A percentile compares a stretch with the other conserved stretches of the same genome.
These are phyloP conservation scores for Mycena haematopus DNA, from an alignment of 768 basidiomycete genomes.

Conservation along the genomic window DNA sequence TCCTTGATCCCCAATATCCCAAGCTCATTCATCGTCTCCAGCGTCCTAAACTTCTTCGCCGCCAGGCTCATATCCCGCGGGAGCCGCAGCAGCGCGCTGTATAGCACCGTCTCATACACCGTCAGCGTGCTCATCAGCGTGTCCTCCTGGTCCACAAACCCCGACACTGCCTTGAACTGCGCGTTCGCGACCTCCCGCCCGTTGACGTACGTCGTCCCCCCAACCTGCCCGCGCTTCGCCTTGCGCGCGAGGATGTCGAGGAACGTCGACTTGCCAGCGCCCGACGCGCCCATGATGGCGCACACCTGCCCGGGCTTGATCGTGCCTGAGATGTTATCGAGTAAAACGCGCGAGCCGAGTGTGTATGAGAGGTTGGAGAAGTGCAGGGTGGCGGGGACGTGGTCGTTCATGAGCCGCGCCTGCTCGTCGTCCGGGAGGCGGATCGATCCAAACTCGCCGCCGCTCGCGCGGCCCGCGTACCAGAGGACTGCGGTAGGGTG, in stretches of 20 bases:
- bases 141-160: slow-evolving; percentile 98
- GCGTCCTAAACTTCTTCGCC: slow-evolving; percentile 92
- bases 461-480: slow-evolving; percentile 84
- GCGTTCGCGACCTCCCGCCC: slow-evolving; percentile 76
- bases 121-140: slow-evolving; percentile 96
- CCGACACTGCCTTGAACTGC: slow-evolving; percentile 85
- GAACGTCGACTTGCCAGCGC: slow-evolving; percentile 95
- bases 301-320: slow-evolving; percentile 90
- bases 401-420: slow-evolving; percentile 88
- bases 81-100: slow-evolving; percentile 87
- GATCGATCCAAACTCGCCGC: slow-evolving; percentile 73
- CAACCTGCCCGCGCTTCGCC: slow-evolving; percentile 78
- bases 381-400: slow-evolving; percentile 93
- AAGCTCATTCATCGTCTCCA: slow-evolving; percentile 96
- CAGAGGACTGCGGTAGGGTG: slow-evolving; percentile 63
- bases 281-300: slow-evolving; percentile 97
- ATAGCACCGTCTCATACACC: slow-evolving; percentile 96
- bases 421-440: slow-evolving; percentile 83
- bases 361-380: slow-evolving; percentile 86
- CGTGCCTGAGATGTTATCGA: slow-evolving; percentile 82
- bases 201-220: slow-evolving; percentile 83
- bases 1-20: slow-evolving; percentile 93
- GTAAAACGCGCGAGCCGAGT: slow-evolving; percentile 67
- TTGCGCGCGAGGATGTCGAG: slow-evolving; percentile 96
- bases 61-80: slow-evolving; percentile 94